Conservation (phyloP, 129 eudicot species). For the Pulicaria dysenterica region DNA sequence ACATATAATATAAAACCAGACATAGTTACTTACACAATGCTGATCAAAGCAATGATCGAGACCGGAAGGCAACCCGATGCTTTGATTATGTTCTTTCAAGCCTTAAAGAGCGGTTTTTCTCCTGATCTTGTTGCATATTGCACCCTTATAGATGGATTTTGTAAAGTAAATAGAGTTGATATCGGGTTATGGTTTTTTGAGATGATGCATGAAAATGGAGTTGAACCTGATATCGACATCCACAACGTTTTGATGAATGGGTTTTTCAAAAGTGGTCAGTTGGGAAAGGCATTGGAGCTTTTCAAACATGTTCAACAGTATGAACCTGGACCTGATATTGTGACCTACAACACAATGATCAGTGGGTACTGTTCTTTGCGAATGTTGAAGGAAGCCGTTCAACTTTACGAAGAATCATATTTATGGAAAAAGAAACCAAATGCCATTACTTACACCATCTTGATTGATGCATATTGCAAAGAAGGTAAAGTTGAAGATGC, state of each 20-base stretch:
- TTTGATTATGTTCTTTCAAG: constrained; percentile 48
- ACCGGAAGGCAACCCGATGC: constrained; percentile 39
- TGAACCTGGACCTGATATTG: constrained; percentile 71
- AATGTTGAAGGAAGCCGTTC: constrained; percentile 51
- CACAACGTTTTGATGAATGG: constrained; percentile 52
- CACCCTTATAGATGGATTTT: constrained; percentile 60
- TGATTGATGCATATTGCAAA: constrained; percentile 67
- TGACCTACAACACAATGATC: constrained; percentile 72
- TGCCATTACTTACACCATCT: constrained; percentile 50
- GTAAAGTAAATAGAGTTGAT: constrained; percentile 42
- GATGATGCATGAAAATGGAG: constrained; percentile 46
- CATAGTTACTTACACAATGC: constrained; percentile 57
- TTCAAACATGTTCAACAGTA: constrained; percentile 38
- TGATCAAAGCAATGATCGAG: constrained; percentile 49
- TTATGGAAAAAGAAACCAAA: constrained; percentile 30
- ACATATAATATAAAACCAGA: constrained; percentile 46
- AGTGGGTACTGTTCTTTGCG: constrained; percentile 56
- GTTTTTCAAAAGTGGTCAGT: constrained; percentile 34
- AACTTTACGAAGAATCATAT: constrained; percentile 41
- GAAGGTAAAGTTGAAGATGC: constrained; percentile 66
- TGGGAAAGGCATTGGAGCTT: constrained; percentile 39
- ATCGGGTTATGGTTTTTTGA: constrained; percentile 49
- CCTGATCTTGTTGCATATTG: constrained; percentile 67
- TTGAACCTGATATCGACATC: constrained; percentile 57
- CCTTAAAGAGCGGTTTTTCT: constrained; percentile 45